Evolutionary conservation across 192 early-diverging fungal species (phyloP).

Genomic region (Dimargaris xerosporica): DNA sequence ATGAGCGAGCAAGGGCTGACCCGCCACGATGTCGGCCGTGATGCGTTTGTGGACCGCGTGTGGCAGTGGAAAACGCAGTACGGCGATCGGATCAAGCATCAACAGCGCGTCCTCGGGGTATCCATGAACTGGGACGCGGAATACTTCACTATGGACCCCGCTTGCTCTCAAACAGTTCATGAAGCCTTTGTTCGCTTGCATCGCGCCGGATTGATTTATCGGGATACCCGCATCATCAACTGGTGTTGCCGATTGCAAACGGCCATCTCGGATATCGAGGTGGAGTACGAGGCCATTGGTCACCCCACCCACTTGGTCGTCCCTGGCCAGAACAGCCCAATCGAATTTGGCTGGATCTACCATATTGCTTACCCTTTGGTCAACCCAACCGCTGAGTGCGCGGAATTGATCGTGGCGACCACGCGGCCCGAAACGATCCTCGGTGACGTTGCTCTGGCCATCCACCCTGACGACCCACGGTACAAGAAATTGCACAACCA

Average conservation of each 20-base stretch:
- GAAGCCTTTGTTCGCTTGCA: conserved; percentile 92
- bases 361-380: conserved; percentile 90
- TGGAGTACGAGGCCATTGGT: conserved; percentile 74
- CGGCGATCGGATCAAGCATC: conserved; percentile 64
- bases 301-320: conserved; percentile 73
- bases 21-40: conserved; percentile 85
- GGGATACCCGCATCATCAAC: conserved; percentile 89
- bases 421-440: conserved; percentile 99
- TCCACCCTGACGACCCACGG: conserved; percentile 82
- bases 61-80: conserved; percentile 94
- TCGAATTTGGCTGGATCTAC: conserved; percentile 95
- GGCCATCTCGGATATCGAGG: conserved; percentile 91
- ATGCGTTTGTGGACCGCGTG: conserved; percentile 69
- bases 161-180: conserved; percentile 60
- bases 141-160: conserved; percentile 85
- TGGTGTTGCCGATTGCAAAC: conserved; percentile 96
- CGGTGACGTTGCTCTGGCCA: conserved; percentile 93
- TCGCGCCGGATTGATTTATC: conserved; percentile 88
- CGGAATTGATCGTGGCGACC: conserved; percentile 81
- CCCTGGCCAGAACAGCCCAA: conserved; percentile 78
- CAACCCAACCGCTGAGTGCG: conserved; percentile 55
- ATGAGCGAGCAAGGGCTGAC: conserved; percentile 69
- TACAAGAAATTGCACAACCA: conserved; percentile 92
- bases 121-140: conserved; percentile 87
- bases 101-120: conserved; percentile 74